Evolutionary conservation across 306 rosid genomes (phyloP), one percentile per base, ranked within the genome.

Genomic region (Leucaena leucocephala): DNA sequence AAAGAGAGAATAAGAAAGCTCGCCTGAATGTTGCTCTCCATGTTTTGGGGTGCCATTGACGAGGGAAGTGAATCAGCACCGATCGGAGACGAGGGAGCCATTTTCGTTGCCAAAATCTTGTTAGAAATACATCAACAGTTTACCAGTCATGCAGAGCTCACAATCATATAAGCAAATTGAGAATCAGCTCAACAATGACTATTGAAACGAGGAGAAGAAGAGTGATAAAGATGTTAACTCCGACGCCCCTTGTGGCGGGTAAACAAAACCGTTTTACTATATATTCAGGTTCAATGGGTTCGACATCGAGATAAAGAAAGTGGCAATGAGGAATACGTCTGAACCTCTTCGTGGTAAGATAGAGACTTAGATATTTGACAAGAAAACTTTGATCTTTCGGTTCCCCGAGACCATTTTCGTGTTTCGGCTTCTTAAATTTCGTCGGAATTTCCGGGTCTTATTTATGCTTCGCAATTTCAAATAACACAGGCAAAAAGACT

Each of bases 341-440:
- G 48, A 76, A 82, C 87, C 87, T 80, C 86, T 84, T 74, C 62
- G 55, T 73, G 77, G 48, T 42, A 70, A 88, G 79, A 6, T 17
- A 50, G 9, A 50, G 17, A 2, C 58, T 50, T 74, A 61, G 85
- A 65, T 39, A 65, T 85, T 89, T 85, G 89, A 91, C 86, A 86
- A 89, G 66, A 86, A 81, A 87, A 79, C 89, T 87, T 75, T 85
- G 85, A 85, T 86, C 87, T 87, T 83, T 80, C 74, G 6, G 52
- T 82, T 39, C 77, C 81, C 62, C 57, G 64, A 34, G 34, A n/a
- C 0, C 62, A 72, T 80, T 80, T 80, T 83, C 87, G 35, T 73
- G 78, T 82, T 74, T 48, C n/a, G 0, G 54, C 54, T 48, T 48
- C 54, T 48, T 48, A 3, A 14, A 3, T 48, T 5, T 14, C n/a